Conservation (phyloP, 2,329 filamentous ascomycete species). For the Dryadomyces sulphureus region DNA sequence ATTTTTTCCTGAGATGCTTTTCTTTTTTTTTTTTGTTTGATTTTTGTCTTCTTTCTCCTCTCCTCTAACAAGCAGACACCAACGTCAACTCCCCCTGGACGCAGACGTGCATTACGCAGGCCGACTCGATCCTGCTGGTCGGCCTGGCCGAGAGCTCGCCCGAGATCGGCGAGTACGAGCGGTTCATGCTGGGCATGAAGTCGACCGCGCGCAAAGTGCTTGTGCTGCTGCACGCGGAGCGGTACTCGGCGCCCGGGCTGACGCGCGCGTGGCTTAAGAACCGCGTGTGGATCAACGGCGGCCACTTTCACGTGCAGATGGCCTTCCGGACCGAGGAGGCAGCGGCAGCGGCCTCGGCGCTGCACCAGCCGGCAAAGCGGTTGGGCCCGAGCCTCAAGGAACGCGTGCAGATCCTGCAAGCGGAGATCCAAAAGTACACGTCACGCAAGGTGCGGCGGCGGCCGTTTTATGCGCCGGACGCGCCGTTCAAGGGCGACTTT, state of each 20-base stretch:
- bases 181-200: conserved; percentile 92
- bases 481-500: conserved; percentile 91
- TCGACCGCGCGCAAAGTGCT: conserved; percentile 89
- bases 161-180: conserved; percentile 87
- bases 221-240: conserved; percentile 75
- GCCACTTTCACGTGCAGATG: conserved; percentile 97
- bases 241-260: conserved; percentile 71
- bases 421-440: conserved; percentile 96
- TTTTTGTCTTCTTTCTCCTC: background rate
- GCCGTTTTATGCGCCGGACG: conserved; percentile 79
- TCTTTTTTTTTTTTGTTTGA: background rate
- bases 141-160: conserved; percentile 83
- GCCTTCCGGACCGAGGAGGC: conserved; percentile 59
- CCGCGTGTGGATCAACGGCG: conserved; percentile 93
- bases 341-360: conserved; percentile 33
- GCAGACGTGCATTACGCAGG: conserved; percentile 91
- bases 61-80: conserved; percentile 47
- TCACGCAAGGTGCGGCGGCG: conserved; percentile 81
- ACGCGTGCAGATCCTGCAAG: conserved; percentile 83
- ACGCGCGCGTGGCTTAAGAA: conserved; percentile 85
- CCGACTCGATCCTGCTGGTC: conserved; percentile 88
- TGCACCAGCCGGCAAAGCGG: conserved; percentile 59
- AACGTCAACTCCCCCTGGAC: conserved; percentile 97
- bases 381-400: conserved; percentile 82
- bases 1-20: conserved; percentile 46